phyloP scores from a whole-genome alignment of 2,329 filamentous ascomycete species.

The Pseudogymnoascus sp. region DNA sequence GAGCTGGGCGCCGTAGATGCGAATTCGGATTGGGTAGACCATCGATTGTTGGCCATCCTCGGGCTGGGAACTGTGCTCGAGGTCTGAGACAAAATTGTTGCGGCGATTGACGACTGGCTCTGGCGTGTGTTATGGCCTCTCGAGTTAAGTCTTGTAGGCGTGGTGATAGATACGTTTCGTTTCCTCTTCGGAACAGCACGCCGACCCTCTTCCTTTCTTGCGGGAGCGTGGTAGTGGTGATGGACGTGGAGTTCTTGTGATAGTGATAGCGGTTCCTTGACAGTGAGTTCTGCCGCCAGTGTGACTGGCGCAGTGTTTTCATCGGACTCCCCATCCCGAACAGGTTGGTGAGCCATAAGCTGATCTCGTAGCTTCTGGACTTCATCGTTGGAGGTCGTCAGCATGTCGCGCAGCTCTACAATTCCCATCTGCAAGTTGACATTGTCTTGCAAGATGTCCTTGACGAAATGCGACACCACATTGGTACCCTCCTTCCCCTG shows the following conservation, averaged over 20 bases:
- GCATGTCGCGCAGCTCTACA: slow-evolving; percentile 81
- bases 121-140: slow-evolving; percentile 36
- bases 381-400: slow-evolving; percentile 87
- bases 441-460: slow-evolving; percentile 91
- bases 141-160: slow-evolving; percentile 30
- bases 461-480: slow-evolving; percentile 92
- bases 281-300: slow-evolving; percentile 65
- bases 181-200: slow-evolving; percentile 55
- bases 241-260: slow-evolving; percentile 85
- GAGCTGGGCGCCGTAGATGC: slow-evolving; percentile 75
- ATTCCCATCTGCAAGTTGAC: slow-evolving; percentile 89
- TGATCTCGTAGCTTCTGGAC: slow-evolving; percentile 82
- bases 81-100: slow-evolving; percentile 36
- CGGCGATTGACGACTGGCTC: slow-evolving; percentile 34
- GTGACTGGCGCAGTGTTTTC: slow-evolving; percentile 39
- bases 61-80: slow-evolving; percentile 46
- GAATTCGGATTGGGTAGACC: slow-evolving; percentile 60
- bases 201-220: slow-evolving; percentile 52
- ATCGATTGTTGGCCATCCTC: slow-evolving; percentile 44
- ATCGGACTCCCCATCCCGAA: slow-evolving; percentile 36
- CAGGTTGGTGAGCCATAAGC: slow-evolving; percentile 68
- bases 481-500: slow-evolving; percentile 52
- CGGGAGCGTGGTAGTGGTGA: slow-evolving; percentile 77
- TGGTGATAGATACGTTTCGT: slow-evolving; percentile 55
- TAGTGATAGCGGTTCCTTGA: slow-evolving; percentile 33